Evolutionary conservation across 805 yeast species (phyloP).

Genomic region (Saccharomycopsis fermentans): DNA sequence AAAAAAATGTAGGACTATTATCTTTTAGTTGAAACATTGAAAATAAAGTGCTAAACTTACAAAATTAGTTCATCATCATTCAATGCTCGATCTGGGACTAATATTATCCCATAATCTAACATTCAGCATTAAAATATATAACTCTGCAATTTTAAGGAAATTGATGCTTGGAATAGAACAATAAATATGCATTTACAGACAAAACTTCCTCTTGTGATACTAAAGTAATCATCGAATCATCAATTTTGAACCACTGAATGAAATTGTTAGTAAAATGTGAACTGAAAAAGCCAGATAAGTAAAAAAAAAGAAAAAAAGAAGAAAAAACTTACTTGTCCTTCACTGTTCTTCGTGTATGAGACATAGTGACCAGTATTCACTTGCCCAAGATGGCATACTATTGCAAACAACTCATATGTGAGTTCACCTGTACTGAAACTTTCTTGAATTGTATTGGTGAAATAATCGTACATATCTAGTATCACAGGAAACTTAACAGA

Average conservation of each 20-base stretch:
- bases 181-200: constrained; percentile 65
- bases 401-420: constrained; percentile 77
- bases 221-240: constrained; percentile 72
- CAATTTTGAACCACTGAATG: constrained; percentile 73
- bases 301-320: background rate
- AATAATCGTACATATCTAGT: constrained; percentile 61
- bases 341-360: constrained; percentile 60
- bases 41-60: background rate
- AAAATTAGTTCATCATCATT: no score
- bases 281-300: background rate
- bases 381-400: constrained; percentile 83
- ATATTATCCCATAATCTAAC: no score
- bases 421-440: constrained; percentile 25
- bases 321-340: constrained; percentile 30
- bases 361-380: constrained; percentile 95
- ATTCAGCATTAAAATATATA: background rate
- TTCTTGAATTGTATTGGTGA: constrained; percentile 20
- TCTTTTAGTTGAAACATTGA: no score
- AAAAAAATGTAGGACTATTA: no score
- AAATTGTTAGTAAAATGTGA: background rate
- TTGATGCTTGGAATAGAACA: constrained; percentile 51
- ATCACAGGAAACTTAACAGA: constrained; percentile 64
- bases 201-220: constrained; percentile 57
- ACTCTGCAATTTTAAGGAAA: constrained; percentile 9
- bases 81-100: no score